Evolutionary conservation across 106 monocot species (phyloP).

Genomic region (Triglochin maritima): DNA sequence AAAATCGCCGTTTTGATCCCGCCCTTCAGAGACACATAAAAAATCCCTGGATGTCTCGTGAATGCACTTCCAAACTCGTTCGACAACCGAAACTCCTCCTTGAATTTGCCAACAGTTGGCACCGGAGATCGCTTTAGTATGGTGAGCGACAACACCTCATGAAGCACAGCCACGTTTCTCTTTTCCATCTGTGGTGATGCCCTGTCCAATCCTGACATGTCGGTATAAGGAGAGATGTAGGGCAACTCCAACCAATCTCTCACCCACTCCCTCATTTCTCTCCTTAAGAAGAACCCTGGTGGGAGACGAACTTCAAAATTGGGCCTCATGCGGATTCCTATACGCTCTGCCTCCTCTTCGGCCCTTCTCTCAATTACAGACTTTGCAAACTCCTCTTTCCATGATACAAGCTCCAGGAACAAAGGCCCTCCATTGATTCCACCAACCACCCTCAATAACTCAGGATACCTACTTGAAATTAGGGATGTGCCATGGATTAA

Average conservation of each 20-base stretch:
- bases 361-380: conserved; percentile 49
- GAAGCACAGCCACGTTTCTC: conserved; percentile 58
- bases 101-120: conserved; percentile 64
- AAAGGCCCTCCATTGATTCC: conserved; percentile 25
- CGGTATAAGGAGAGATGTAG: conserved; percentile 69
- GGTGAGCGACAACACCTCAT: conserved; percentile 66
- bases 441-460: conserved; percentile 31
- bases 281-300: conserved; percentile 53
- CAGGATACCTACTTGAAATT: conserved; percentile 12
- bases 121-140: conserved; percentile 53
- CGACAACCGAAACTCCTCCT: conserved; percentile 60
- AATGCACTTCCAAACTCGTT: conserved; percentile 66
- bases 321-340: conserved; percentile 47
- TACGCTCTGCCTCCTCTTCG: conserved; percentile 45
- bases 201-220: conserved; percentile 34
- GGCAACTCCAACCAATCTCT: conserved; percentile 90
- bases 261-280: conserved; percentile 89
- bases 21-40: conserved; percentile 83
- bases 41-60: conserved; percentile 75
- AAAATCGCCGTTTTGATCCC: conserved; percentile 86
- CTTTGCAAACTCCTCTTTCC: conserved; percentile 51
- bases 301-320: conserved; percentile 63
- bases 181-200: conserved; percentile 88
- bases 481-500: no score
- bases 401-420: conserved; percentile 50